Evolutionary conservation across 768 basidiomycete genomes (phyloP).

Genomic region (Kwoniella bestiolae): DNA sequence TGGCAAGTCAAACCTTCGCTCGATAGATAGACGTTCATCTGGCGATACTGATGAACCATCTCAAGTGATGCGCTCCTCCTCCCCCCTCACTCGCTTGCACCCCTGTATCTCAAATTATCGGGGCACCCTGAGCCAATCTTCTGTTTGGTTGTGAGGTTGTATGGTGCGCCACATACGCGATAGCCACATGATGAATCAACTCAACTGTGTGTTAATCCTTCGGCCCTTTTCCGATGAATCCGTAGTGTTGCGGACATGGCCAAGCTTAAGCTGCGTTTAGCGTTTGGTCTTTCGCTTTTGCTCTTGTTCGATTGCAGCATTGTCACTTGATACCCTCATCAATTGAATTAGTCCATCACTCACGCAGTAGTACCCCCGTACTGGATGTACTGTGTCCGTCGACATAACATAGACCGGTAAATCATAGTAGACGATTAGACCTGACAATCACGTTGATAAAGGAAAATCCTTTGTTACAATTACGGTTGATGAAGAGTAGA

Average conservation of each 20-base stretch:
- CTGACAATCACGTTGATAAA: too few species aligned
- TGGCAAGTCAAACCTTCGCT: too few species aligned
- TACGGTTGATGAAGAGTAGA: neutral
- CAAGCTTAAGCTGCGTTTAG: neutral
- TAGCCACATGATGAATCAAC: constrained; percentile 7
- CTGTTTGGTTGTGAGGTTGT: neutral
- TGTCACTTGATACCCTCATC: neutral
- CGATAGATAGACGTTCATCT: too few species aligned
- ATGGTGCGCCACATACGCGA: constrained; percentile 4
- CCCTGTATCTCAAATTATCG: neutral
- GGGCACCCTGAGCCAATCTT: neutral
- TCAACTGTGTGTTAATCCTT: neutral
- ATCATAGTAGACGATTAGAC: too few species aligned
- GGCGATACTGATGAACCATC: too few species aligned
- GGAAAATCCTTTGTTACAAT: constrained; percentile 4
- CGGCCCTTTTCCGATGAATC: constrained; percentile 1
- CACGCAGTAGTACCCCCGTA: neutral
- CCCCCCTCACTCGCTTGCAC: neutral
- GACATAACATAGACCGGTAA: too few species aligned
- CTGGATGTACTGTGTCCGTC: neutral
- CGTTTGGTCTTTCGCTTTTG: neutral
- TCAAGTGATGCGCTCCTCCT: too few species aligned
- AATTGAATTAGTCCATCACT: too few species aligned
- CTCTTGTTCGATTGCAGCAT: too few species aligned
- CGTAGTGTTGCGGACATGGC: too few species aligned